These are phyloP conservation scores for Yamagishiella unicocca DNA, from an alignment of 139 green algal species.

Conservation along the genomic window DNA sequence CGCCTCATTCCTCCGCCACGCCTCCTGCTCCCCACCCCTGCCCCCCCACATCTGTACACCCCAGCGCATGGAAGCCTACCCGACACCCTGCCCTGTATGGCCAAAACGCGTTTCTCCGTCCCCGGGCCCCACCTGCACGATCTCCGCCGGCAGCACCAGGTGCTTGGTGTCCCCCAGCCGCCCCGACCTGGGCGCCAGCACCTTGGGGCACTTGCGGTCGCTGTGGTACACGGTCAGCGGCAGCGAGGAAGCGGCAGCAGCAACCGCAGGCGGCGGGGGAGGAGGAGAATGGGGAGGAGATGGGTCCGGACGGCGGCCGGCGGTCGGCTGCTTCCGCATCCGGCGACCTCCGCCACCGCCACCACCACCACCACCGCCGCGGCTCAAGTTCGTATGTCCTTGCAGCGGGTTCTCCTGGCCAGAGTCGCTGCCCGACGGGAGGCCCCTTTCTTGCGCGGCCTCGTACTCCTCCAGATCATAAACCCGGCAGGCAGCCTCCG, in stretches of 20 bases:
- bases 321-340: no score
- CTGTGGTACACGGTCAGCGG: background rate
- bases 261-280: no score
- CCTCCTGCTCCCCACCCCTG: no score
- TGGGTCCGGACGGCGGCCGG: no score
- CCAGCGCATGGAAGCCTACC: no score
- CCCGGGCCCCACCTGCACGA: constrained; percentile 2
- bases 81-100: no score
- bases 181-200: constrained; percentile 5
- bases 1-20: no score
- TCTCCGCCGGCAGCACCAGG: constrained; percentile 32
- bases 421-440: background rate
- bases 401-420: no score
- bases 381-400: no score
- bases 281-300: no score
- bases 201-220: constrained; percentile 40
- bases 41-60: no score
- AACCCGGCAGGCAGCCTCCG: background rate
- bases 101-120: no score
- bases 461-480: background rate
- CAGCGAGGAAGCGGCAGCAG: background rate
- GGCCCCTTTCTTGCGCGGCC: background rate
- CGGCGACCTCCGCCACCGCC: background rate
- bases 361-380: background rate
- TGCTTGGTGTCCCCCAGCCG: constrained; percentile 33